phyloP scores from a whole-genome alignment of 257 asterid genomes.

The Haberlea rhodopensis region DNA sequence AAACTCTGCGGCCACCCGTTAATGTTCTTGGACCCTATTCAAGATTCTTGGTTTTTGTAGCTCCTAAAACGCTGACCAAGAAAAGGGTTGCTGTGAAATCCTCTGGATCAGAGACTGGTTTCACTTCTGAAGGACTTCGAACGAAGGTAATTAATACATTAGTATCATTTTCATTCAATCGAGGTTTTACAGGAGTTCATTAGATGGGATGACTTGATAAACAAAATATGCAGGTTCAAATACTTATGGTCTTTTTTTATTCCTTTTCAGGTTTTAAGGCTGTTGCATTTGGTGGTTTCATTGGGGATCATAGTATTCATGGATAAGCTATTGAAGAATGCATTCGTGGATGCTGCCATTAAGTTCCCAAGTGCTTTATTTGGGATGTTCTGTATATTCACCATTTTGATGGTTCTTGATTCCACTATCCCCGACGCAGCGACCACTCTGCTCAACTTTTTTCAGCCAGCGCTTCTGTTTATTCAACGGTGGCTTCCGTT shows the following conservation, averaged over 20 bases:
- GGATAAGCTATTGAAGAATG: conserved; percentile 73
- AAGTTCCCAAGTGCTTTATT: conserved; percentile 93
- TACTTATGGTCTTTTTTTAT: conserved; percentile 1
- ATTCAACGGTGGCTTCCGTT: conserved; percentile 97
- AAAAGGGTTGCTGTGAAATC: conserved; percentile 44
- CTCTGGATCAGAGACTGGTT: conserved; percentile 39
- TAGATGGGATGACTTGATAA: not conserved
- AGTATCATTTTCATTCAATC: not conserved
- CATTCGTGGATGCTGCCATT: conserved; percentile 80
- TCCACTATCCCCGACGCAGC: conserved; percentile 72
- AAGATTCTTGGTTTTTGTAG: conserved; percentile 27
- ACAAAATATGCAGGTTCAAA: not conserved
- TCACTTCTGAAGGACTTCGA: conserved; percentile 39
- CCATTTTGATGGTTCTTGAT: conserved; percentile 71
- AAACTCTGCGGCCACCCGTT: conserved; percentile 21
- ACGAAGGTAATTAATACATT: conserved; percentile 40
- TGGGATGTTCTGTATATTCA: conserved; percentile 93
- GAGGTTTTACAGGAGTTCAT: not conserved
- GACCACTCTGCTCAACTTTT: conserved; percentile 69
- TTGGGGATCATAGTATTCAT: conserved; percentile 78
- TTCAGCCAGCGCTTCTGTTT: conserved; percentile 91
- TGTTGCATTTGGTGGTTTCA: conserved; percentile 73
- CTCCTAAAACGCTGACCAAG: conserved; percentile 18
- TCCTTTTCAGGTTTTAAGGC: conserved; percentile 52
- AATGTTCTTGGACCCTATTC: conserved; percentile 23